Conservation (phyloP, 169 alveolate species). For the Theileria equi region DNA sequence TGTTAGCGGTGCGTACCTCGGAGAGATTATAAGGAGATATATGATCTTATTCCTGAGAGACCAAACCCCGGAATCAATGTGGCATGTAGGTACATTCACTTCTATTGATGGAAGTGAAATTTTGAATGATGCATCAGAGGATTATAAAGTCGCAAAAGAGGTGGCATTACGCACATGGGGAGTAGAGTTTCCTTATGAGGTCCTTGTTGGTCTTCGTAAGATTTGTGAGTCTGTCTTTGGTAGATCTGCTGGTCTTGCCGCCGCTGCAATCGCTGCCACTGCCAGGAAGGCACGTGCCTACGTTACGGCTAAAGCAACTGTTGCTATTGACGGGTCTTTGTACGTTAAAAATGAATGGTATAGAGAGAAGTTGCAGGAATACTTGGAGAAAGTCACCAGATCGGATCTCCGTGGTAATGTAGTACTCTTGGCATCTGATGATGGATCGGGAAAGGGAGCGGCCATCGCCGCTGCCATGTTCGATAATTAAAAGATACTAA, state of each 20-base stretch:
- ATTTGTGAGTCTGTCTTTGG: slow-evolving; percentile 75
- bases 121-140: slow-evolving; percentile 69
- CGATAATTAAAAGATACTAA: neutral
- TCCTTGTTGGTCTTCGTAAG: slow-evolving; percentile 57
- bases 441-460: slow-evolving; percentile 87
- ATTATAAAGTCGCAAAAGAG: slow-evolving; percentile 55
- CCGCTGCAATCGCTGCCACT: slow-evolving; percentile 76
- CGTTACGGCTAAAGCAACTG: slow-evolving; percentile 66
- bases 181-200: slow-evolving; percentile 58
- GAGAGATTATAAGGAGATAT: slow-evolving; percentile 81
- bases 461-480: slow-evolving; percentile 86
- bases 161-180: slow-evolving; percentile 72
- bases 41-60: slow-evolving; percentile 72
- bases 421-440: slow-evolving; percentile 75
- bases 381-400: slow-evolving; percentile 68
- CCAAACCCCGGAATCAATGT: slow-evolving; percentile 76
- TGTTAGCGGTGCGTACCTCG: slow-evolving; percentile 86
- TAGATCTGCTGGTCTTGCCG: slow-evolving; percentile 85
- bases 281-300: slow-evolving; percentile 75
- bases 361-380: slow-evolving; percentile 65
- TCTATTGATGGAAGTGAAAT: slow-evolving; percentile 71
- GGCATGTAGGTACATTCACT: slow-evolving; percentile 71
- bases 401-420: slow-evolving; percentile 66
- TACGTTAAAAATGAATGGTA: slow-evolving; percentile 82
- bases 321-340: slow-evolving; percentile 83